These are phyloP conservation scores for Neurospora africana DNA, from an alignment of 495 filamentous ascomycete genomes.

Conservation along the genomic window DNA sequence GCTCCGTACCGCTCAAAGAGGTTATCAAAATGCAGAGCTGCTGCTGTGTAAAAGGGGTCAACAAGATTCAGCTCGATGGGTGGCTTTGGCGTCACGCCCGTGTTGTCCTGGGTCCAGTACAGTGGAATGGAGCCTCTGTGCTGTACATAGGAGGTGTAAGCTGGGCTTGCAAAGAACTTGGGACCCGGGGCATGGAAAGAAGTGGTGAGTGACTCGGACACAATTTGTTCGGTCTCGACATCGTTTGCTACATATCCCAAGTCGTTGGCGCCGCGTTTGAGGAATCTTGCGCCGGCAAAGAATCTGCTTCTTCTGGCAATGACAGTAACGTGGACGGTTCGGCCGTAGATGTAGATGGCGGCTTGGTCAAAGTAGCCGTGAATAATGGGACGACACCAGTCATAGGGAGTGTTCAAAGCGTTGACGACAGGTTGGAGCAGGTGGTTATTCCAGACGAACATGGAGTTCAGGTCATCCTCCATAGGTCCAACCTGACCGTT, in stretches of 20 bases:
- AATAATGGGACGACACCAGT: slow-evolving; percentile 94
- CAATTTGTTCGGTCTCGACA: slow-evolving; percentile 98
- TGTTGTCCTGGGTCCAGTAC: slow-evolving; percentile 96
- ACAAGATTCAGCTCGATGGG: slow-evolving; percentile 89
- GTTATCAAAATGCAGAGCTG: slow-evolving; percentile 93
- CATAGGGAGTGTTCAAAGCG: slow-evolving; percentile 66
- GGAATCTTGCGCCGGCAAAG: slow-evolving; percentile 88
- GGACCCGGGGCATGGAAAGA: slow-evolving; percentile 91
- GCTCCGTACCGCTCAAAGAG: slow-evolving; percentile 89
- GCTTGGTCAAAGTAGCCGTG: slow-evolving; percentile 94
- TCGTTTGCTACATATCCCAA: slow-evolving; percentile 96
- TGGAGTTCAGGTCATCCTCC: slow-evolving; percentile 67
- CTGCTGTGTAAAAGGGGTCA: slow-evolving; percentile 94
- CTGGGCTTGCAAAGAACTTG: slow-evolving; percentile 73
- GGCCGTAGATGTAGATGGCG: slow-evolving; percentile 71
- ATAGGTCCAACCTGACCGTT: slow-evolving; percentile 48
- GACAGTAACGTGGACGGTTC: slow-evolving; percentile 79
- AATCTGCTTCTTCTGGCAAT: slow-evolving; percentile 86
- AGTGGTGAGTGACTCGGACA: slow-evolving; percentile 84
- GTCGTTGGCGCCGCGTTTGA: slow-evolving; percentile 94
- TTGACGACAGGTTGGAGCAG: slow-evolving; percentile 66
- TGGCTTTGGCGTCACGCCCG: slow-evolving; percentile 89
- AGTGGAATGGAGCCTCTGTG: slow-evolving; percentile 94
- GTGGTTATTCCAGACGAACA: slow-evolving; percentile 98
- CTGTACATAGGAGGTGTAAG: slow-evolving; percentile 92